Evolutionary conservation across 192 early-diverging fungal species (phyloP).

Genomic region (Neocallimastix lanati): DNA sequence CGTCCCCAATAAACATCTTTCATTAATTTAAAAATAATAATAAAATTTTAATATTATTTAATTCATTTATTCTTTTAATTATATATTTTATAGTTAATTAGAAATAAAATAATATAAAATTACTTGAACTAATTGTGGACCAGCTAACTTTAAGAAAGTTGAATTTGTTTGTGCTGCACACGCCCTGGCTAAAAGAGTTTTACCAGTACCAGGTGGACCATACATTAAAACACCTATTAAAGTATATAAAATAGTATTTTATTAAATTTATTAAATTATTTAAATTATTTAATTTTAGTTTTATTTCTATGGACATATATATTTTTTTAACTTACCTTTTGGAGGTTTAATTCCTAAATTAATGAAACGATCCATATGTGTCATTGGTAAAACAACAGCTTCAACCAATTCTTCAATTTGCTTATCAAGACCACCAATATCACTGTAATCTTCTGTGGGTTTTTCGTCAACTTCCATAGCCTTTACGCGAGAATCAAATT

Average conservation of each 20-base stretch:
- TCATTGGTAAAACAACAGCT: slow-evolving; percentile 73
- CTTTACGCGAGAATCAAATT: slow-evolving; percentile 95
- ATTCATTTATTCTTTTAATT: no score
- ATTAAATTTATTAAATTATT: no score
- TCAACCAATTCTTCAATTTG: slow-evolving; percentile 77
- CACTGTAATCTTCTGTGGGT: slow-evolving; percentile 92
- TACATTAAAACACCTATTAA: slow-evolving; percentile 18
- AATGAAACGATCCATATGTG: slow-evolving; percentile 68
- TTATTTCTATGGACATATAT: no score
- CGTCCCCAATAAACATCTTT: slow-evolving; percentile 94
- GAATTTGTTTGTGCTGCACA: slow-evolving; percentile 95
- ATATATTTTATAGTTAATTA: no score
- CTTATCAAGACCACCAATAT: slow-evolving; percentile 78
- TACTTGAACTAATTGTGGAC: slow-evolving; percentile 82
- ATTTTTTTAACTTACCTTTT: slow-evolving; percentile 21
- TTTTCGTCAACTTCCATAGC: slow-evolving; percentile 99
- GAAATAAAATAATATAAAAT: no score
- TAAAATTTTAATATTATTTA: no score
- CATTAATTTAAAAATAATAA: no score
- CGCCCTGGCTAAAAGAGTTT: slow-evolving; percentile 86
- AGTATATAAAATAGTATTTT: no score
- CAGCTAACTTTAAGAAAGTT: slow-evolving; percentile 87
- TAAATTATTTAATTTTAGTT: no score
- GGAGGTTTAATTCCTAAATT: slow-evolving; percentile 72
- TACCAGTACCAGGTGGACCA: slow-evolving; percentile 63